Percentiles rank a stretch among this genome's conserved stretches.
These are phyloP conservation scores for Pterulicium gracile DNA, from an alignment of 1,284 basidiomycete genomes.

Conservation along the genomic window DNA sequence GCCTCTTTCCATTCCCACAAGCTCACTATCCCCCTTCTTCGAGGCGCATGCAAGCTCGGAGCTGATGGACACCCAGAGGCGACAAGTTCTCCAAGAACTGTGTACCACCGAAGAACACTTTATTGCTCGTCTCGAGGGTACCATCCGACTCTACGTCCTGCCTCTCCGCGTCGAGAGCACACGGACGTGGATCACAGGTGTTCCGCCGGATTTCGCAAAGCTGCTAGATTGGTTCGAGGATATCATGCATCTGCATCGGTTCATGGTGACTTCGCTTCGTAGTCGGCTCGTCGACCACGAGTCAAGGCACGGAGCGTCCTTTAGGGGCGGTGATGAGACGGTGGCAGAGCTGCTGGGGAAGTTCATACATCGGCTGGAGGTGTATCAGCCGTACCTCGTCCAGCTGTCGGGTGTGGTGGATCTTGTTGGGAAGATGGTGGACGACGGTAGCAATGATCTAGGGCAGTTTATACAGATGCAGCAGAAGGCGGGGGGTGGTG, in stretches of 20 bases:
- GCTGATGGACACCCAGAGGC: slow-evolving; percentile 46
- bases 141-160: slow-evolving; percentile 59
- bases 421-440: slow-evolving; percentile 43
- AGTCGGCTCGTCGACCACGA: slow-evolving; percentile 31
- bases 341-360: slow-evolving; percentile 48
- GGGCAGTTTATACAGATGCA: slow-evolving; percentile 79
- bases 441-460: slow-evolving; percentile 54
- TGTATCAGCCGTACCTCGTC: slow-evolving; percentile 80
- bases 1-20: not conserved
- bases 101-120: slow-evolving; percentile 60
- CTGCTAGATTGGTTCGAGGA: slow-evolving; percentile 82
- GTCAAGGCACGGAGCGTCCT: slow-evolving; percentile 32
- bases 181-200: slow-evolving; percentile 65
- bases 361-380: slow-evolving; percentile 59
- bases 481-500: slow-evolving; percentile 39
- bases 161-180: slow-evolving; percentile 65
- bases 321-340: too few species aligned
- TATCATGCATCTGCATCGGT: slow-evolving; percentile 65
- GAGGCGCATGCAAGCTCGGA: not conserved
- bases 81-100: slow-evolving; percentile 61
- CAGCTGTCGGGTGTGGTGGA: slow-evolving; percentile 51
- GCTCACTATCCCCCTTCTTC: not conserved
- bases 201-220: slow-evolving; percentile 56
- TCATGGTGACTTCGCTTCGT: slow-evolving; percentile 44
- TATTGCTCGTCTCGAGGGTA: slow-evolving; percentile 50